Percentiles rank a stretch among this genome's conserved stretches.
Evolutionary conservation across 1,284 basidiomycete species (phyloP).

Genomic region (Trichosporon sp.): DNA sequence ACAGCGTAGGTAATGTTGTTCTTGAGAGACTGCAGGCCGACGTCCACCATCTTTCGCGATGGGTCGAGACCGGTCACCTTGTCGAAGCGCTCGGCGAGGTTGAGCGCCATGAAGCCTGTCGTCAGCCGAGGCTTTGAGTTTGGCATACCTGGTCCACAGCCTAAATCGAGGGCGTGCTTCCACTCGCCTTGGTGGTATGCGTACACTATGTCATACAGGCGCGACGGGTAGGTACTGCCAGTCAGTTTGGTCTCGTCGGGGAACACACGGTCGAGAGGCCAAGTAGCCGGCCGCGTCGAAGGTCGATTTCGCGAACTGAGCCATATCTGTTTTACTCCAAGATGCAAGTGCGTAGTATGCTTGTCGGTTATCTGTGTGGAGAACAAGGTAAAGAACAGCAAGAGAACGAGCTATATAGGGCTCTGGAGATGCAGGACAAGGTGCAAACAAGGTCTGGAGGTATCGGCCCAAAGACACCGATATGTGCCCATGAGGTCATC

Average conservation of each 20-base stretch:
- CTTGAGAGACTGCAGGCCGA: slow-evolving; percentile 51
- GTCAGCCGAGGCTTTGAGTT: slow-evolving; percentile 28
- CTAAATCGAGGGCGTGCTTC: slow-evolving; percentile 59
- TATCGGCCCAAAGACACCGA: neutral
- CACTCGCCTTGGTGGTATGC: slow-evolving; percentile 26
- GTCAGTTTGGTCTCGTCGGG: slow-evolving; percentile 17
- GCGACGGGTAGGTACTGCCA: slow-evolving; percentile 28
- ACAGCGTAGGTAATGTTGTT: slow-evolving; percentile 53
- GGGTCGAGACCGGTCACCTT: slow-evolving; percentile 69
- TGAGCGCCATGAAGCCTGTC: slow-evolving; percentile 58
- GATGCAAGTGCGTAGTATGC: neutral
- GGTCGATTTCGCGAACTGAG: slow-evolving; percentile 31
- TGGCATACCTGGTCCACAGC: slow-evolving; percentile 69
- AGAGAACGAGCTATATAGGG: neutral
- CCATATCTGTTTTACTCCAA: slow-evolving; percentile 10
- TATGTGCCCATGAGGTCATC: neutral
- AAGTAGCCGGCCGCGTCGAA: slow-evolving; percentile 39
- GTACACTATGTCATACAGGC: slow-evolving; percentile 29
- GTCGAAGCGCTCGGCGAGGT: slow-evolving; percentile 58
- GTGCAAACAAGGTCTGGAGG: neutral
- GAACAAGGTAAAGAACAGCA: too few species aligned
- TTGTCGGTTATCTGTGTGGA: neutral
- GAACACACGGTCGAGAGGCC: slow-evolving; percentile 33
- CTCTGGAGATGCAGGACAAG: neutral
- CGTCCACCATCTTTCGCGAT: slow-evolving; percentile 64